Evolutionary conservation across 2,329 filamentous ascomycete genomes (phyloP), one percentile per base, ranked within the genome.

Genomic region (Claviceps sp.): DNA sequence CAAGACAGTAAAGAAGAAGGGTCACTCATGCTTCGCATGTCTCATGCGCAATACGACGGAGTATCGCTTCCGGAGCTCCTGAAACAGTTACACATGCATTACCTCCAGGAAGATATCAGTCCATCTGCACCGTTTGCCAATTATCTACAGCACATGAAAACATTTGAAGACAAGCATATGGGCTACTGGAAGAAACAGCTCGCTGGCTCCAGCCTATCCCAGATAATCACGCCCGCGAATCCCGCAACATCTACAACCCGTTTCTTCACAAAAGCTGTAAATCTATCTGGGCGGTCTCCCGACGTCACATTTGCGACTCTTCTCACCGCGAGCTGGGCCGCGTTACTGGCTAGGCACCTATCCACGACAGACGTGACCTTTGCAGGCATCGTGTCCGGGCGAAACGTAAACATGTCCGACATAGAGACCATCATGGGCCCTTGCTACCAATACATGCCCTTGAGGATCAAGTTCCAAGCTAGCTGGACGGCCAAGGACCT

Each of bases 131-230:
- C 73, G 0, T 76, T 75, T 60, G 75, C 73, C 0, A 58, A 65
- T 4, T 75, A 74, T 53, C 69, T 75, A 17, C 64, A 67, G 37
- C 68, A 74, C 56, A 65, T 74, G 45, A 70, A 71, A 17, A 61
- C 76, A 50, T 42, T 26, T 0, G n/a, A 44, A 29, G 39, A 9
- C 38, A 44, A 34, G 22, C 77, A 78, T 55, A 72, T 79, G 45
- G 68, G 72, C 0, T 83, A 85, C 66, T 86, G 82, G 82, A 67
- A 66, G 29, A 68, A 75, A 0, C 72, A 85, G 1, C 75, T 85
- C 16, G 62, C 69, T 2, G 77, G 73, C 29, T 80, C 80, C 0
- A 62, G 68, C 16, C 74, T 83, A 64, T 73, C 68, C 0, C 38
- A 49, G 3, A 55, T 67, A 4, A 23, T 20, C 16, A 45, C 16